Evolutionary conservation across 2,329 filamentous ascomycete genomes (phyloP), one percentile per base, ranked within the genome.

Genomic region (Penicillium sp.): DNA sequence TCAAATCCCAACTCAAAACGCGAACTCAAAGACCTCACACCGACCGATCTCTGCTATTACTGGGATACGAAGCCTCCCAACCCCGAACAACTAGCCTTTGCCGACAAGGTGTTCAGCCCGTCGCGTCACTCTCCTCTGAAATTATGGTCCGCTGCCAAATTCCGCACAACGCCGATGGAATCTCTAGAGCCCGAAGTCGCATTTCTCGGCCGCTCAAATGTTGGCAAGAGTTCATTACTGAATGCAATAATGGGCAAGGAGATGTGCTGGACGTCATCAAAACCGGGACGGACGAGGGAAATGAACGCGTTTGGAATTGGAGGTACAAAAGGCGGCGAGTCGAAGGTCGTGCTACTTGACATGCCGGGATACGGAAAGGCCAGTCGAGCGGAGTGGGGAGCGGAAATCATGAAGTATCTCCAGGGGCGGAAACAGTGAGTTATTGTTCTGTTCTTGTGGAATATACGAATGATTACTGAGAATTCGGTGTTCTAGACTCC

Each of bases 291-390:
- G 38, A 88, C 84, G 5, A 75, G 75, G 52, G 78, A 79, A 14
- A 84, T 88, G 81, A 86, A 86, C 55, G 80, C 81, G 0, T 87
- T 83, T 64, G 79, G 78, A 2, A 74, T 86, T 16, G 75, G 81
- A n/a, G 71, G 72, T n/a, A 70, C 65, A 39, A 75, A 68, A 46
- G 67, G 65, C 8, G 69, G 72, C 44, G 64, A 73, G 50, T 64
- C 67, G 14, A 76, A 72, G 55, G 62, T 86, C 25, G 77, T 83
- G 0, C 74, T 89, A 29, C 73, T 88, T 16, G 85, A 89, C 65
- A 86, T 86, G 79, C 86, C 85, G 1, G 85, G 85, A 0, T 88
- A 88, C 61, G 85, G 85, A 3, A 77, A 80, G 49, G 83, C 78
- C 1, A 82, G 80, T 60, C 69, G 77, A 29, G 66, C 73, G 8